Base-by-base conservation (phyloP, 768 basidiomycete species). In the Kockovaella imperatae region DNA sequence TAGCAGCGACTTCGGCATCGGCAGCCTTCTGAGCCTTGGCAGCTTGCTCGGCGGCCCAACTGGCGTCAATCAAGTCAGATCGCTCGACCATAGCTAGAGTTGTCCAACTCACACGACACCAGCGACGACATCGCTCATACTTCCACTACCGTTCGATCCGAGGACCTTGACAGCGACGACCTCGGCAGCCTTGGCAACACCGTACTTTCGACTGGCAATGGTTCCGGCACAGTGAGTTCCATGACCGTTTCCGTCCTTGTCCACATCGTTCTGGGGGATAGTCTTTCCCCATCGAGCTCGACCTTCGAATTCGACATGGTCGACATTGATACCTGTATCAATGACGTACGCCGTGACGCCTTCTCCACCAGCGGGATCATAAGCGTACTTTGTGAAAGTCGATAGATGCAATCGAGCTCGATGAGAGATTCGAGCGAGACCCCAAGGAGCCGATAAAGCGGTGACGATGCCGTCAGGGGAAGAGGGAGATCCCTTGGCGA, bases 181-280 rank as follows among this genome's bases (percentile, higher is more conserved):
- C 52, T 87, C 78, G 47, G 90, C 93, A 52, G 78, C 78, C 82
- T 99, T 97, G 42, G 95, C 90, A 36, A 99, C 89, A 73, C 95
- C 95, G 64, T 88, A 97, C 73, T 83, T 86, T 63, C 75, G 74
- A 4, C 87, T 89, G n/a, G 83, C 95, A 57, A 97, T 91, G 25
- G 91, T 99, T 45, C 91, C 91, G 38, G 91, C 90, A 59, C 88
- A 91, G 70, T 91, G 89, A 26, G 86, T 72, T 26, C 93, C 95
- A 65, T 99, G 95, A 54, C 95, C 95, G 71, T 97, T 96, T 48
- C 81, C 86, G 61, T 97, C 95, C 55, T 80, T 79, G 60, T 97
- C 93, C 3, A 77, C 77, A 56, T 93, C 90, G 60, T 84, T 80
- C 61, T 64, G 42, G 6, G 93, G 89, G 54, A 97, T 78, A 17